Percentiles rank a stretch among this genome's conserved stretches.
phyloP scores from a whole-genome alignment of 1,139 yeast species.

The Debaryomyces robertsiae region DNA sequence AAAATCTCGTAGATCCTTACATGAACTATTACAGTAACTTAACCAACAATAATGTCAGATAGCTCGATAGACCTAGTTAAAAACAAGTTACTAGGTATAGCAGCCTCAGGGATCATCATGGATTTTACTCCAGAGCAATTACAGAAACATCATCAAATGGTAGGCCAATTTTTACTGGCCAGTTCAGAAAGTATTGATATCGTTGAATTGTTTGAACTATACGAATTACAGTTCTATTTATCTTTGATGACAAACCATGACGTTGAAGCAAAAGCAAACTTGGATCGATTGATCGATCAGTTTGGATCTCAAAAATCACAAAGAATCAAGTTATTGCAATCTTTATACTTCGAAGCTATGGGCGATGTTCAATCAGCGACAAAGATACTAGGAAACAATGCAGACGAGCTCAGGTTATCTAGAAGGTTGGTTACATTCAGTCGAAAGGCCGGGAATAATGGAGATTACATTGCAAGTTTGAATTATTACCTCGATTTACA shows the following conservation, averaged over 20 bases:
- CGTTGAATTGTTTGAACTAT: constrained; percentile 57
- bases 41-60: constrained; percentile 4
- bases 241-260: constrained; percentile 67
- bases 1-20: neutral
- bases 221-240: constrained; percentile 74
- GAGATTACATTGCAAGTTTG: constrained; percentile 53
- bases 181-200: constrained; percentile 38
- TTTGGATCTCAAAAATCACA: constrained; percentile 58
- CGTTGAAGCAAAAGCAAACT: constrained; percentile 64
- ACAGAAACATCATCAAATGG: constrained; percentile 33
- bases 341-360: constrained; percentile 59
- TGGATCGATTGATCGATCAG: constrained; percentile 66
- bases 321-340: constrained; percentile 56
- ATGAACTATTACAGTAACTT: neutral
- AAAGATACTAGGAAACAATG: constrained; percentile 37
- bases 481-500: constrained; percentile 51
- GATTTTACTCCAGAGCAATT: constrained; percentile 40
- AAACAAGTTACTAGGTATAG: constrained; percentile 27
- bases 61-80: constrained; percentile 20
- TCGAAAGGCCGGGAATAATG: constrained; percentile 22
- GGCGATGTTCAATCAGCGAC: constrained; percentile 41
- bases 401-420: constrained; percentile 40
- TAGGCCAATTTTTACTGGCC: constrained; percentile 31
- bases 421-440: constrained; percentile 40
- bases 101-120: constrained; percentile 38